Base-by-base conservation (phyloP, 768 basidiomycete species). In the Gymnopilus junonius region DNA sequence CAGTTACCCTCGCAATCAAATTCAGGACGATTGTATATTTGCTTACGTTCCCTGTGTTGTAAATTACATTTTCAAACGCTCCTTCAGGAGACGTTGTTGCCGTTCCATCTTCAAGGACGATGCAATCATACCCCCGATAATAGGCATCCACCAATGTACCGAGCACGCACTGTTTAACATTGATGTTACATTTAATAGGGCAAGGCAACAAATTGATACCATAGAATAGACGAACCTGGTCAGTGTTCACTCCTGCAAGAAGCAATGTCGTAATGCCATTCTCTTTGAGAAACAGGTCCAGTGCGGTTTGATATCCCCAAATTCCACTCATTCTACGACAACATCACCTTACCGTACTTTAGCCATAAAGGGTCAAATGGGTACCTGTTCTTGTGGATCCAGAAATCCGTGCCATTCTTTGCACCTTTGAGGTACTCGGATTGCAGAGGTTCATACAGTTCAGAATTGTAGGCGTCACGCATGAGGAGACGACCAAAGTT, bases 331-430 rank as follows among this genome's bases (percentile, higher is more conserved):
- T 87, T 54, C 88, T 88, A 35, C 58, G 14, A 27, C 40, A 32
- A 55, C 14, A 39, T 53, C 21, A 31, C 14, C 35, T 31, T 20
- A 15, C 14, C 8, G 48, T 42, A 31, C 45, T 34, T 17, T 29
- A 6, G 6, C 4, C 27, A 23, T 31, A 15, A 27, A 23, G 10
- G 32, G 32, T 27, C n/a, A 40, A 55, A 53, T 25, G 51, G 61
- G 35, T 59, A 85, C 87, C 88, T 76, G 72, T 90, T 90, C 73
- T 90, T 91, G 72, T 90, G 85, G 55, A 90, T 86, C 88, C 88
- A 90, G 63, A 88, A 80, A 72, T 91, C 88, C 10, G 86, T 87
- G 0, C 87, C 87, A 6, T 72, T 75, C 12, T 81, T 74, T 62
- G 79, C 74, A 17, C 88, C 88, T 54, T 82, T 77, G 57, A 83